Evolutionary conservation across 148 eudicot genomes (phyloP).

Genomic region (Pharnaceum exiguum): DNA sequence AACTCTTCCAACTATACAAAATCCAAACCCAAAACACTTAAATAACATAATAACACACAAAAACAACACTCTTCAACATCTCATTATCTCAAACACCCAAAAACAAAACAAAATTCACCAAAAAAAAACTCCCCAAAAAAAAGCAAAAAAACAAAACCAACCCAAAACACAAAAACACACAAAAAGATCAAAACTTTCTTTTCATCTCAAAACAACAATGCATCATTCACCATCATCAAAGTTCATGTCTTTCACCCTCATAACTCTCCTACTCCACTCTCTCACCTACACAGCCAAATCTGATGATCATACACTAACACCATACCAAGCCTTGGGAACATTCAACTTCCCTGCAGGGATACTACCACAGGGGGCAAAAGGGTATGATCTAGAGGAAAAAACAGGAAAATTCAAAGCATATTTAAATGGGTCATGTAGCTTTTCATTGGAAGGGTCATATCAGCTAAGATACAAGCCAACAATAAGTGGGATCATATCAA

Average conservation of each 20-base stretch:
- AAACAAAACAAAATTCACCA: too few relatives aligned
- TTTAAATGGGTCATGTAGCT: conserved; percentile 43
- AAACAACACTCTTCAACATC: too few relatives aligned
- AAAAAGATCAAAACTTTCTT: background rate
- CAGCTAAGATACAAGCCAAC: conserved; percentile 47
- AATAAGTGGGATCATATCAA: conserved; percentile 41
- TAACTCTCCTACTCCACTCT: background rate
- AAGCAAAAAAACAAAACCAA: too few relatives aligned
- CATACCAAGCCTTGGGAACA: conserved; percentile 45
- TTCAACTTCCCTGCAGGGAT: conserved; percentile 58
- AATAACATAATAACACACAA: too few relatives aligned
- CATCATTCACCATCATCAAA: background rate
- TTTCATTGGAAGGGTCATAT: conserved; percentile 59
- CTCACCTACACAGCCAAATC: conserved; percentile 2
- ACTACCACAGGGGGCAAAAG: conserved; percentile 46
- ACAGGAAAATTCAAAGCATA: conserved; percentile 48
- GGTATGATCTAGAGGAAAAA: conserved; percentile 41
- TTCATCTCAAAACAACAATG: background rate
- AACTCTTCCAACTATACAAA: too few relatives aligned
- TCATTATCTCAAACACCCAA: too few relatives aligned
- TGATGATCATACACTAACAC: conserved; percentile 20
- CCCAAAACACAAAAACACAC: too few relatives aligned
- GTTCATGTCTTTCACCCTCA: conserved; percentile 7
- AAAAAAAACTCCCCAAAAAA: too few relatives aligned
- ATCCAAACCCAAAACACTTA: too few relatives aligned